These are phyloP conservation scores for Cyberlindnera euphorbiiphila DNA, from an alignment of 805 yeast species.

Conservation along the genomic window DNA sequence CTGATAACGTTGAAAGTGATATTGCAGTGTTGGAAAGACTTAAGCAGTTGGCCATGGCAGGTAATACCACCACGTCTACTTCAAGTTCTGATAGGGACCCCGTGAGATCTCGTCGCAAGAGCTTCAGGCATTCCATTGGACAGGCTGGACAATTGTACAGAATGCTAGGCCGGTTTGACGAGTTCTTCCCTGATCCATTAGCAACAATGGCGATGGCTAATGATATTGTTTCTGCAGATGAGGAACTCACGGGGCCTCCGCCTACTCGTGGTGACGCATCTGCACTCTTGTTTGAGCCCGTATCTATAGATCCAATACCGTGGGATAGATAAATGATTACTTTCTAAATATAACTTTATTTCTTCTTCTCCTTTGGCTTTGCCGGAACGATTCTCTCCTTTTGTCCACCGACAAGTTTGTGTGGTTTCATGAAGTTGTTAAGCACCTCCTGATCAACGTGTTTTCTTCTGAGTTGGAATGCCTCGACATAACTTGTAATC, in stretches of 20 bases:
- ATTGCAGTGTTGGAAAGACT: no score
- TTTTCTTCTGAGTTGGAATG: slow-evolving; percentile 77
- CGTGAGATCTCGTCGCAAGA: slow-evolving; percentile 6
- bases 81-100: slow-evolving; percentile 5
- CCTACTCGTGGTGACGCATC: slow-evolving; percentile 4
- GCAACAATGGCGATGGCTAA: neutral
- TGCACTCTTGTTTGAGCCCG: slow-evolving; percentile 1
- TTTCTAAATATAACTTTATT: neutral
- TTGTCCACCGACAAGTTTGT: slow-evolving; percentile 70
- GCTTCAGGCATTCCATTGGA: slow-evolving; percentile 7
- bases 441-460: slow-evolving; percentile 58
- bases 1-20: no score
- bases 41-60: neutral
- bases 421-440: slow-evolving; percentile 77
- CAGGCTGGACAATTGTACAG: slow-evolving; percentile 9
- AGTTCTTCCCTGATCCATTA: slow-evolving; percentile 11
- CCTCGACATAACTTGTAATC: slow-evolving; percentile 72
- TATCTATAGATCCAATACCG: slow-evolving; percentile 3
- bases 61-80: slow-evolving; percentile 1
- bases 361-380: slow-evolving; percentile 42
- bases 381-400: slow-evolving; percentile 71
- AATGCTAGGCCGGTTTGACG: slow-evolving; percentile 17
- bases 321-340: no score
- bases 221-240: neutral
- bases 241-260: slow-evolving; percentile 5